Base-by-base conservation (phyloP, 805 yeast species). In the Yarrowia sp. region DNA sequence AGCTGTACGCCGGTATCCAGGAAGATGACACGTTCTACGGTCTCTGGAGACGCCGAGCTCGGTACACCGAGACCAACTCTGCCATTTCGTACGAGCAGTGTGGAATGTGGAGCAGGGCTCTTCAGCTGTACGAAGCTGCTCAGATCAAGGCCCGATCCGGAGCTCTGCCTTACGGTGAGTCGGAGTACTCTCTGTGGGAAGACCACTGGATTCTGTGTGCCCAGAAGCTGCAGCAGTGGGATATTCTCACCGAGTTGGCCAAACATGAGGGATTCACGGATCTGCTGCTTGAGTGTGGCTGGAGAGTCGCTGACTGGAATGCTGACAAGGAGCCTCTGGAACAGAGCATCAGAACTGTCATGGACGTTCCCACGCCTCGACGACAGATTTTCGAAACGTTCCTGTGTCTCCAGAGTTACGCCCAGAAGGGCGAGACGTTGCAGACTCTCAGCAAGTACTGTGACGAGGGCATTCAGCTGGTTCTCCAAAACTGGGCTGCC, bases 221-320 rank as follows among this genome's bases (percentile, higher is more conserved):
- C 3, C 98, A 95, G 75, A 94, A 94, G 76, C 81, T 95, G 47
- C 99, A 95, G 75, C 98, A 95, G 71, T 95, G 99, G 99, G 99
- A 95, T 75, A 89, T 95, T 58, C 81, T 95, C 69, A 94, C 99
- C 0, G 99, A 95, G 74, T 82, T 96, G 38, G 98, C 99, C 2
- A 92, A 94, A 73, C 98, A 96, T 74, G 99, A 96, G 81, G 98
- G 98, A 0, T 96, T 94, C 76, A 92, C 98, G 0, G 99, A 95
- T 74, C 81, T 95, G 71, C 79, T 96, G 33, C 81, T 95, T n/a
- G 99, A 95, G 77, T 96, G 99, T 83, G 99, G 98, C 44, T 95
- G 99, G 99, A 84, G 99, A 74, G 96, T 95, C 46, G 98, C 99
- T 9, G 98, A 95, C 74, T 95, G 99, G 99, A 89, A 88, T 69